Conservation (phyloP, 75 land plant species). For the Isoetes taiwanensis region DNA sequence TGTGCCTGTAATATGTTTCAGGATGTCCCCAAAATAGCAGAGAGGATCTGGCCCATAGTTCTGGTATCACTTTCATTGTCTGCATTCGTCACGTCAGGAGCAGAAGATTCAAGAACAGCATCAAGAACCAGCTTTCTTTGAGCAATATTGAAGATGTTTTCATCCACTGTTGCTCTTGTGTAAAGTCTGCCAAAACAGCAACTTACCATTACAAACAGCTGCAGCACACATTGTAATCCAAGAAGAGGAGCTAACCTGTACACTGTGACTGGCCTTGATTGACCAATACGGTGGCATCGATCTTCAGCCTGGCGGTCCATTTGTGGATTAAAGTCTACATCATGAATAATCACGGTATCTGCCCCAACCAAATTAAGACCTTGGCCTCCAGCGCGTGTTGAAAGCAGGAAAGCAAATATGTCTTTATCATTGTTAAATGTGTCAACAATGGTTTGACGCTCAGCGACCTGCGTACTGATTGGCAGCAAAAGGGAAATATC, state of each 20-base stretch:
- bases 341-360: conserved; percentile 96
- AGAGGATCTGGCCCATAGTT: conserved; percentile 92
- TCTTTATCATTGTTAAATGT: conserved; percentile 73
- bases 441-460: conserved; percentile 88
- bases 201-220: not conserved
- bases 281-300: conserved; percentile 97
- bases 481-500: not conserved
- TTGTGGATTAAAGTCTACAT: conserved; percentile 99
- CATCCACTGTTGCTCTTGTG: conserved; percentile 89
- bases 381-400: conserved; percentile 98
- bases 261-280: conserved; percentile 79
- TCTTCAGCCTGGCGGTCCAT: conserved; percentile 99
- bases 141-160: conserved; percentile 87
- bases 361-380: conserved; percentile 92
- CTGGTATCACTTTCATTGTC: conserved; percentile 54
- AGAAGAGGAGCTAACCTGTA: conserved; percentile 43
- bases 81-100: conserved; percentile 9
- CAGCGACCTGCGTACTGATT: conserved; percentile 80
- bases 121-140: conserved; percentile 79
- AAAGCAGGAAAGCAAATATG: conserved; percentile 90
- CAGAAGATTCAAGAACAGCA: conserved; percentile 80
- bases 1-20: no score
- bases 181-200: conserved; percentile 58
- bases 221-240: not conserved
- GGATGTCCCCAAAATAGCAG: conserved; percentile 32